Evolutionary conservation across 2,329 filamentous ascomycete species (phyloP), one percentile per base, ranked within the genome.

Genomic region (Berkeleyomyces basicola): DNA sequence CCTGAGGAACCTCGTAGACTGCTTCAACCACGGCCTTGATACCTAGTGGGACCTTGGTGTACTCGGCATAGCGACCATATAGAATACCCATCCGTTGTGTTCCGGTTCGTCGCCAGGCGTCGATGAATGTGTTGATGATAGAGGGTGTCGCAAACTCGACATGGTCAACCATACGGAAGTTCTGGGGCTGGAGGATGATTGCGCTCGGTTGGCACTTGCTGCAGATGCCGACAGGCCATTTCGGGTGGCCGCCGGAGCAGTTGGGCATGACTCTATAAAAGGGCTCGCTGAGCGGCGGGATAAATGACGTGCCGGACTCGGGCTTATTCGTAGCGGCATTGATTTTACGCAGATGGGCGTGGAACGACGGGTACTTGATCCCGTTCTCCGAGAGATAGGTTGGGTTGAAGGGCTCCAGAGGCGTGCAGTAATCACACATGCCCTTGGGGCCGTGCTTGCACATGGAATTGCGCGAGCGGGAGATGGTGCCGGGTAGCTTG

Each of bases 401-500:
- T n/a, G 86, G 74, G 70, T 95, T 86, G 74, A 95, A 99, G 0
- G 93, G 93, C 70, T 99, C 93, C 59, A 97, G 76, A 0, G 95
- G 95, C 83, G 95, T 95, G 76, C 93, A 99, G 75, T 96, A 95
- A 75, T 99, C 93, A 74, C 93, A 99, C 93, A 99, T 99, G 72
- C 93, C 93, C 75, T 96, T 97, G 60, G 87, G 85, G 1, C 92
- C 92, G 72, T 99, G 93, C 66, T 89, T 86, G 76, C 93, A 99
- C 90, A 99, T 93, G 71, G 88, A 88, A 71, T 95, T 89, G 64
- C 80, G 80, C 66, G 81, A 81, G 66, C 91, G 80, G 23, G 83
- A 77, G 60, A 96, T 96, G 76, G 96, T 99, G 67, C 93, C 93
- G 78, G 93, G 86, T 67, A 85, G 81, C 74, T 83, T 89, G 73